Evolutionary conservation across 768 basidiomycete species (phyloP).

Genomic region (Boletus subparvulus): DNA sequence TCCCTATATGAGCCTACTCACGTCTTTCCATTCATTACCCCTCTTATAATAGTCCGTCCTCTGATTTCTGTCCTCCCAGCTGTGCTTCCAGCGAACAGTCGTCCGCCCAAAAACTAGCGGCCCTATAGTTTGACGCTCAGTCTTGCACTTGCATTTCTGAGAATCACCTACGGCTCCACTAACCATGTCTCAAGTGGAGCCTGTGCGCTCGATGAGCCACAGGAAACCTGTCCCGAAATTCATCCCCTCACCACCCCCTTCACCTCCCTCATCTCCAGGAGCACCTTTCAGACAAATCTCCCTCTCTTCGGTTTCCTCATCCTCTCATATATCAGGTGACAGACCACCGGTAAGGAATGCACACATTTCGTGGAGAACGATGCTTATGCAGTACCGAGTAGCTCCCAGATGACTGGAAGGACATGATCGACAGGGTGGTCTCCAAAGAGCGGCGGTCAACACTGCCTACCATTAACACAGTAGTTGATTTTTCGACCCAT

Average conservation of each 20-base stretch:
- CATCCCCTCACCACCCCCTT: constrained; percentile 60
- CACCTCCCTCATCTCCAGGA: constrained; percentile 35
- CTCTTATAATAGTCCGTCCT: constrained; percentile 29
- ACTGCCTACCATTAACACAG: constrained; percentile 33
- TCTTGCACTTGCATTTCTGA: constrained; percentile 7
- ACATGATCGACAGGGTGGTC: constrained; percentile 34
- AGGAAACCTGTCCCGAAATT: constrained; percentile 70
- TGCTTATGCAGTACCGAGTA: constrained; percentile 13
- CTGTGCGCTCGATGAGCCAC: constrained; percentile 51
- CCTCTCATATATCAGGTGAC: constrained; percentile 22
- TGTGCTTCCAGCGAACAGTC: constrained; percentile 21
- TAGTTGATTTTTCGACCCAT: constrained; percentile 31
- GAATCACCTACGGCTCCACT: constrained; percentile 3
- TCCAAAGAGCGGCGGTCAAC: constrained; percentile 32
- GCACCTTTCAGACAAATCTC: constrained; percentile 35
- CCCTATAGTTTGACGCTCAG: constrained; percentile 9
- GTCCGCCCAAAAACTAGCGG: constrained; percentile 15
- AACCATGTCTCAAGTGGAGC: constrained; percentile 31
- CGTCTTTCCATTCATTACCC: constrained; percentile 26
- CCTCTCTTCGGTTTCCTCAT: constrained; percentile 25
- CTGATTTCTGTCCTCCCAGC: constrained; percentile 30
- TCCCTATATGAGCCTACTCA: constrained; percentile 33
- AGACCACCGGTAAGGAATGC: constrained; percentile 32
- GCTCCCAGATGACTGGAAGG: constrained; percentile 39
- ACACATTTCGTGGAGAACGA: background rate